Base-by-base conservation (phyloP, 2,329 filamentous ascomycete species). In the Fusarium armeniacum region DNA sequence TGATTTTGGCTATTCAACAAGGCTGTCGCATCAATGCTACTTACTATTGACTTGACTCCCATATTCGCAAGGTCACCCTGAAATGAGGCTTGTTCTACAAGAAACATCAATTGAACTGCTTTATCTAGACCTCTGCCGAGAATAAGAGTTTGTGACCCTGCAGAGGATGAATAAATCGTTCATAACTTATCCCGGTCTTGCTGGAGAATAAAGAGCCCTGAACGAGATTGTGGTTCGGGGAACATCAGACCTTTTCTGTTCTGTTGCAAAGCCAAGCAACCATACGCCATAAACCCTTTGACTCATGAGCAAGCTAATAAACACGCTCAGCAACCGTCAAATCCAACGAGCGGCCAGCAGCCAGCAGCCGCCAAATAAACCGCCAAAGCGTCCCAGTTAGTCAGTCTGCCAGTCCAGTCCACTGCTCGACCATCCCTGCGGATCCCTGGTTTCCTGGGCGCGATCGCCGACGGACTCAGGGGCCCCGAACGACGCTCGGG, bases 401-500 rank as follows among this genome's bases (percentile, higher is more conserved):
- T 11, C 36, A 38, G n/a, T 40, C n/a, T 20, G 12, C 36, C 36
- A 40, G 35, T 40, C 45, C 67, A 70, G 58, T 43, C 64, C 35
- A 45, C 65, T 51, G 45, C 45, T 52, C 41, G 52, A 61, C 41
- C 36, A 69, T 53, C 56, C 63, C 63, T 64, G 70, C 53, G 50
- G 50, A 72, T 62, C 54, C 67, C 58, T 43, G 58, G 43, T 55
- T 66, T 67, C 70, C 70, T 74, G 68, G 49, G 56, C 43, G 41
- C 71, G 73, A 74, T 74, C 72, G 72, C 57, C 73, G 66, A 71
- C 70, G 71, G 70, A 74, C 70, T 62, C 67, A 69, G 72, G 73
- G 71, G 58, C 72, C 72, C 72, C 64, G 66, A 72, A 72, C 66
- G 73, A 75, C 73, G 73, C 73, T 75, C 62, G 71, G 73, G 70